phyloP scores from a whole-genome alignment of 2,329 filamentous ascomycete genomes.

The Ambrosiella cleistominuta region DNA sequence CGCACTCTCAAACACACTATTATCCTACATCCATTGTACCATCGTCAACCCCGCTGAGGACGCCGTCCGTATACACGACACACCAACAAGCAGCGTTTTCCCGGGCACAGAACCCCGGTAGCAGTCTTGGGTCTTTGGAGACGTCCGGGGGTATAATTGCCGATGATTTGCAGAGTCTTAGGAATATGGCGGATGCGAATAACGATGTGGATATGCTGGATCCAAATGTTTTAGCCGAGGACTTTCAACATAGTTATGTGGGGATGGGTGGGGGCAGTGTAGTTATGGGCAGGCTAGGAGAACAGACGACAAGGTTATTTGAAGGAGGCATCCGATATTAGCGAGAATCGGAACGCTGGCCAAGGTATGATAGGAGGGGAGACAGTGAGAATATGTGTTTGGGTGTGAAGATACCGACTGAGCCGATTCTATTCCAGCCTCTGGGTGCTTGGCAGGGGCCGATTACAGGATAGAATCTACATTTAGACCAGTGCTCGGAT shows the following conservation, averaged over 20 bases:
- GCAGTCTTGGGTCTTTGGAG: not conserved
- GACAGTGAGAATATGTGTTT: not conserved
- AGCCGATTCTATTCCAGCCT: too few relatives aligned
- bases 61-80: constrained; percentile 9
- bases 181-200: constrained; percentile 17
- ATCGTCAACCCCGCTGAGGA: not conserved
- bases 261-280: not conserved
- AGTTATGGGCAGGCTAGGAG: not conserved
- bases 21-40: not conserved
- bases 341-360: too few relatives aligned
- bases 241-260: constrained; percentile 15
- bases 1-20: not conserved
- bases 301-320: too few relatives aligned
- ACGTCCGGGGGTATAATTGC: constrained; percentile 21
- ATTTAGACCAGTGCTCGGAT: too few relatives aligned
- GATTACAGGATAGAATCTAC: too few relatives aligned
- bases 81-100: constrained; percentile 8
- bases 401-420: not conserved
- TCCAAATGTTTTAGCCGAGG: constrained; percentile 18
- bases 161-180: constrained; percentile 22
- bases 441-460: too few relatives aligned
- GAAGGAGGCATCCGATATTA: too few relatives aligned
- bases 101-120: not conserved
- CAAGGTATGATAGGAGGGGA: too few relatives aligned
- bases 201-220: constrained; percentile 21